A percentile compares a stretch with the other conserved stretches of the same genome.
These are phyloP conservation scores for Fusarium dimerum DNA, from an alignment of 2,329 filamentous ascomycete genomes.

Conservation along the genomic window DNA sequence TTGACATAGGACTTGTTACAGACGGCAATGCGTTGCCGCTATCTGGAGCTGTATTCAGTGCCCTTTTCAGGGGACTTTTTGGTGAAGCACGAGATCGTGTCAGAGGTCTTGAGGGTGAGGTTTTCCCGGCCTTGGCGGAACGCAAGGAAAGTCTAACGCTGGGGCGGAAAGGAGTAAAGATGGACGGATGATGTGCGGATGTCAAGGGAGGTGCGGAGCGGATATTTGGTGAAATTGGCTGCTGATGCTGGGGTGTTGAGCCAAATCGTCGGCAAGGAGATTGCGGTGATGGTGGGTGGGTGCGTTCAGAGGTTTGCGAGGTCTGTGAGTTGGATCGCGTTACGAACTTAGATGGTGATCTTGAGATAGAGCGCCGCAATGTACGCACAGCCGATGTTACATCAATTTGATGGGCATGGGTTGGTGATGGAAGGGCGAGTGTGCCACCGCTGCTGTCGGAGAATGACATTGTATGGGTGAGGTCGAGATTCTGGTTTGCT, in stretches of 20 bases:
- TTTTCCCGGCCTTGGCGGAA: constrained; percentile 61
- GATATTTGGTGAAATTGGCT: constrained; percentile 32
- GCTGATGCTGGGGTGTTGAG: constrained; percentile 39
- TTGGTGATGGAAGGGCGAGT: constrained; percentile 84
- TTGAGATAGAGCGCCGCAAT: constrained; percentile 82
- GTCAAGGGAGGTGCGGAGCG: constrained; percentile 39
- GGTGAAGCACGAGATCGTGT: constrained; percentile 70
- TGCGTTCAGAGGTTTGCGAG: constrained; percentile 49
- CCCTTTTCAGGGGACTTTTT: constrained; percentile 79
- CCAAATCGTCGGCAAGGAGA: constrained; percentile 51
- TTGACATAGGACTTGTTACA: constrained; percentile 39
- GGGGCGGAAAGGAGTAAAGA: constrained; percentile 66
- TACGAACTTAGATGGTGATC: constrained; percentile 91
- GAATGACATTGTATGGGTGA: constrained; percentile 53
- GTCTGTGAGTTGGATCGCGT: constrained; percentile 49
- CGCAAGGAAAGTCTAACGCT: constrained; percentile 67
- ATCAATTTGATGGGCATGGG: constrained; percentile 79
- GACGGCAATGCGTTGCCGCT: constrained; percentile 65
- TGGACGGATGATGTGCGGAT: constrained; percentile 41
- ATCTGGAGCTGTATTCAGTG: constrained; percentile 69
- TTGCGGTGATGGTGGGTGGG: constrained; percentile 50
- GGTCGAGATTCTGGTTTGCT: constrained; percentile 9
- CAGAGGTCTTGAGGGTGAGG: constrained; percentile 54
- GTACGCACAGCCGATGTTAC: constrained; percentile 79
- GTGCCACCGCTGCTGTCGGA: constrained; percentile 69